Conservation (phyloP, 148 eudicot genomes). For the Dysphania ambrosioides region DNA sequence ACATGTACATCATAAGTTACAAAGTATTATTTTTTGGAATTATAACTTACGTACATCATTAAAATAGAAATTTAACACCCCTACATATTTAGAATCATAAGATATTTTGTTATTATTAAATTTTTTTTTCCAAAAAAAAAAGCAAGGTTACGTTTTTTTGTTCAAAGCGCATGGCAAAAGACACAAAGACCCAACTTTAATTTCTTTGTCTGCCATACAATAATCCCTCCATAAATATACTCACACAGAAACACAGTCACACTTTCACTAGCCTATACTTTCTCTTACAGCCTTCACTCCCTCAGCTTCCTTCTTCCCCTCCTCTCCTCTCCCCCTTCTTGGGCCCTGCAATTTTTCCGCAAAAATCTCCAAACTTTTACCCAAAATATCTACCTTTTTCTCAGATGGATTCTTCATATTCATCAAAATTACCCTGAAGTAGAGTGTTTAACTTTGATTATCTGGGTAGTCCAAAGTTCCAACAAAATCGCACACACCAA, state of each 20-base stretch:
- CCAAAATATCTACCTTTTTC: too few relatives aligned
- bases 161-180: not conserved
- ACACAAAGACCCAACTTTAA: constrained; percentile 12
- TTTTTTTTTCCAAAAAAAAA: not conserved
- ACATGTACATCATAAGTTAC: too few relatives aligned
- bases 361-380: constrained; percentile 11
- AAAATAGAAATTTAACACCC: too few relatives aligned
- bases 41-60: too few relatives aligned
- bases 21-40: too few relatives aligned
- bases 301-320: constrained; percentile 3
- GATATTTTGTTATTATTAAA: not conserved
- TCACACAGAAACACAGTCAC: too few relatives aligned
- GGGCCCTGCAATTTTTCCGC: constrained; percentile 13
- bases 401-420: too few relatives aligned
- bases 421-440: too few relatives aligned
- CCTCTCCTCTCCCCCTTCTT: not conserved
- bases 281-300: constrained; percentile 9
- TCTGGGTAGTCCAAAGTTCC: not conserved
- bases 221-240: constrained; percentile 12
- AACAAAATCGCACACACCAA: not conserved
- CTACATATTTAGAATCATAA: too few relatives aligned
- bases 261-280: too few relatives aligned
- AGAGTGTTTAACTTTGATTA: too few relatives aligned
- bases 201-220: constrained; percentile 5
- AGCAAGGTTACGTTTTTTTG: too few relatives aligned